Evolutionary conservation across 805 yeast species (phyloP).

Genomic region (Starmerella floricola): DNA sequence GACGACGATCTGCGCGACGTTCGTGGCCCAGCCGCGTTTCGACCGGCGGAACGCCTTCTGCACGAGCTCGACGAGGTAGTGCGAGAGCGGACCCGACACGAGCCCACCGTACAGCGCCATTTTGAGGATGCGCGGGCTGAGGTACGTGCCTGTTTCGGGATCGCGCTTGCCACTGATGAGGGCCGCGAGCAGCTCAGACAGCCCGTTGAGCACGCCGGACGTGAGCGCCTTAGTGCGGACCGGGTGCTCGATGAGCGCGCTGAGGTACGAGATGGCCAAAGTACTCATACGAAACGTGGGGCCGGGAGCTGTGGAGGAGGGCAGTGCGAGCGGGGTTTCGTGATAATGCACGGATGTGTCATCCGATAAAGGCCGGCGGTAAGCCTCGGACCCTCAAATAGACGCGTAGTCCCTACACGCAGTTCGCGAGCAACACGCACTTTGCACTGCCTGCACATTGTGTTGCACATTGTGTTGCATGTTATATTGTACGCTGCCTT

Average conservation of each 20-base stretch:
- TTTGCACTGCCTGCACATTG: too few species aligned
- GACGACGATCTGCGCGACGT: conserved; percentile 28
- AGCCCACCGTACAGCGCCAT: conserved; percentile 32
- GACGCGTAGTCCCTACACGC: too few species aligned
- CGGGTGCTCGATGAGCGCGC: conserved; percentile 25
- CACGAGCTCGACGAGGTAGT: conserved; percentile 26
- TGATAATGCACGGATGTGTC: too few species aligned
- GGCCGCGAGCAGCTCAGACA: conserved; percentile 29
- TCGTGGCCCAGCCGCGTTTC: conserved; percentile 18
- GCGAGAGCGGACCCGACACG: conserved; percentile 31
- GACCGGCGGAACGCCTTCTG: conserved; percentile 29
- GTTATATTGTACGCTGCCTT: too few species aligned
- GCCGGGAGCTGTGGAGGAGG: too few species aligned
- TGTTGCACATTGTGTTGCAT: too few species aligned
- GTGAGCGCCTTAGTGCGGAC: conserved; percentile 31
- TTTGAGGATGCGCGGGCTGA: conserved; percentile 29
- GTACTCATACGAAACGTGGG: conserved; percentile 4
- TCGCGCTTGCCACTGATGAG: conserved; percentile 30
- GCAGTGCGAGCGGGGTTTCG: too few species aligned
- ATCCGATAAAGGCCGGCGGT: too few species aligned
- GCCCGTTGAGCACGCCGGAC: conserved; percentile 29
- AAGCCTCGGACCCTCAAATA: too few species aligned
- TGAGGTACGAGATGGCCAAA: conserved; percentile 21
- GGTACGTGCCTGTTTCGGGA: conserved; percentile 27
- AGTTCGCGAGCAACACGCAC: too few species aligned